Conservation (phyloP, 495 filamentous ascomycete species). For the Penicillium lividum region DNA sequence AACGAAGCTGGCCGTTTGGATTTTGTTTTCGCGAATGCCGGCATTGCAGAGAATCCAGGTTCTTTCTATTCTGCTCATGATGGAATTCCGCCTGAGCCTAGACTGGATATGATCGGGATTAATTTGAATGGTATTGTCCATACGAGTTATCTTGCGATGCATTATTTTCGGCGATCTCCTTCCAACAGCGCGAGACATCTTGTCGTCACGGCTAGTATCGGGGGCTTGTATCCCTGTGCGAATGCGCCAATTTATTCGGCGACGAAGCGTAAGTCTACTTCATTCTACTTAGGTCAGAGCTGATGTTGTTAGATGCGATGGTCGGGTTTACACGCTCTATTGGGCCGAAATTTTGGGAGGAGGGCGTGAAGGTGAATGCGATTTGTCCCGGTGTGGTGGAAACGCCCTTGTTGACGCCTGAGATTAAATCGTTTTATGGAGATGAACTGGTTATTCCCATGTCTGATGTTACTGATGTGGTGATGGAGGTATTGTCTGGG, state of each 20-base stretch:
- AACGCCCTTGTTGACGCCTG: constrained; percentile 14
- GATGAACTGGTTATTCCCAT: constrained; percentile 10
- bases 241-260: constrained; percentile 17
- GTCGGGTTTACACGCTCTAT: constrained; percentile 22
- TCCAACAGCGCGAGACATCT: constrained; percentile 11
- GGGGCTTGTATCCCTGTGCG: constrained; percentile 22
- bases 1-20: constrained; percentile 14
- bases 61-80: constrained; percentile 4
- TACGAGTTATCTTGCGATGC: constrained; percentile 57
- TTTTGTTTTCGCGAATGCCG: constrained; percentile 31
- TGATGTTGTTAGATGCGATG: constrained; percentile 15
- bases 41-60: constrained; percentile 12
- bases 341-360: constrained; percentile 9
- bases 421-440: constrained; percentile 12
- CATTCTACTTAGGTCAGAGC: neutral
- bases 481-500: constrained; percentile 12
- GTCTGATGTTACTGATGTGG: constrained; percentile 3
- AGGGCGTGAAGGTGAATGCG: constrained; percentile 24
- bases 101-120: constrained; percentile 41
- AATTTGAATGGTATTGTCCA: constrained; percentile 66
- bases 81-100: neutral
- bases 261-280: constrained; percentile 20
- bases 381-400: constrained; percentile 23
- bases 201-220: constrained; percentile 24
- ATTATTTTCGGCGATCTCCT: constrained; percentile 27